Evolutionary conservation across 176 grass and related monocot genomes (phyloP).

Genomic region (Eremochloa ophiuroides): DNA sequence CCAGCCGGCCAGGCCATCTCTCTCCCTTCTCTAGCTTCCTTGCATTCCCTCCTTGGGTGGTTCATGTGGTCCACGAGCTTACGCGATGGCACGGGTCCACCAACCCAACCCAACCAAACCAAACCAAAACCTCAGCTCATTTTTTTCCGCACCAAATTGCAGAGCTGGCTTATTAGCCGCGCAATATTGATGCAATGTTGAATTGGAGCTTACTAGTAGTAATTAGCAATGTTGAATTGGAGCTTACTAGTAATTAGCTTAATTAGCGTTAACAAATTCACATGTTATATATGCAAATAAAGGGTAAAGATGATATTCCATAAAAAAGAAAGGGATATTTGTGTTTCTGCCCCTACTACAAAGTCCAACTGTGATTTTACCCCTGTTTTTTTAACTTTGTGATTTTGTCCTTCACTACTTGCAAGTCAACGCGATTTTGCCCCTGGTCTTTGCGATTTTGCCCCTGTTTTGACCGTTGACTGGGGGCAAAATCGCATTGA

Average conservation of each 20-base stretch:
- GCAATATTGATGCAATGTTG: constrained; percentile 15
- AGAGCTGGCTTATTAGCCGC: constrained; percentile 2
- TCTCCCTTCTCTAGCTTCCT: neutral
- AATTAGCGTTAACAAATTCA: neutral
- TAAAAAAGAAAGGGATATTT: no score
- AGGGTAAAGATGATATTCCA: neutral
- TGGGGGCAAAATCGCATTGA: no score
- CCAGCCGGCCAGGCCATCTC: neutral
- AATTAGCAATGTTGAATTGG: neutral
- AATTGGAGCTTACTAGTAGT: neutral
- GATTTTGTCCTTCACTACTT: no score
- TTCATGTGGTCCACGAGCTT: constrained; percentile 42
- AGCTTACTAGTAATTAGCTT: neutral
- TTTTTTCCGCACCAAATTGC: constrained; percentile 31
- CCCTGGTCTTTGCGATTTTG: no score
- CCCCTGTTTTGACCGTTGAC: no score
- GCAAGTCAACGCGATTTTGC: no score
- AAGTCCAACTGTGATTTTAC: no score
- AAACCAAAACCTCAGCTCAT: neutral
- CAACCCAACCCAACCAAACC: constrained; percentile 19
- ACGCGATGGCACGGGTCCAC: constrained; percentile 40
- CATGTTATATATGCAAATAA: neutral
- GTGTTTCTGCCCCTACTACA: no score
- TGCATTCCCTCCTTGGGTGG: constrained; percentile 4
- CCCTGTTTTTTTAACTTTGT: no score